Conservation (phyloP, 192 early-diverging fungal genomes). For the Radiomyces spectabilis region DNA sequence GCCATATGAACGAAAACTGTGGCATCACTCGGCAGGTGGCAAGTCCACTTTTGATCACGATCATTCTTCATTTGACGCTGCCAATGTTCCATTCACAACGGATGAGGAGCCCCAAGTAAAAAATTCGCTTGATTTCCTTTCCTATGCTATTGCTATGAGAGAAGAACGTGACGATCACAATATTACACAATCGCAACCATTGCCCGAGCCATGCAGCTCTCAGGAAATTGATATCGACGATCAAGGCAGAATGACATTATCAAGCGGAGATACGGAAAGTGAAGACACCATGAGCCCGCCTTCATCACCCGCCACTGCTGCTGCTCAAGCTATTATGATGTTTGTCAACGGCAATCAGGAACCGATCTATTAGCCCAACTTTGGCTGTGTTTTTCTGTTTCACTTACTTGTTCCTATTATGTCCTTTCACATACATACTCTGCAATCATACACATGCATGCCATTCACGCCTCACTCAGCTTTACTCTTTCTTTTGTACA, state of each 20-base stretch:
- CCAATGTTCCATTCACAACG: no score
- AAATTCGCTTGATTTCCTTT: constrained; percentile 23
- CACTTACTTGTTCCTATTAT: no score
- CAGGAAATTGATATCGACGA: background rate
- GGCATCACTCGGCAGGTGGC: no score
- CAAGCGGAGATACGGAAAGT: background rate
- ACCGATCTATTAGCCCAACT: no score
- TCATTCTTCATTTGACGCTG: background rate
- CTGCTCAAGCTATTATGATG: constrained; percentile 28
- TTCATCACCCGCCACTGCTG: constrained; percentile 18
- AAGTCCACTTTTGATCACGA: no score
- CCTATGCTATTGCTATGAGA: constrained; percentile 24
- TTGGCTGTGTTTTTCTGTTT: no score
- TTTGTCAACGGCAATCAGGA: constrained; percentile 6
- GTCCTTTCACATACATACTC: no score
- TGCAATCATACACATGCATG: no score
- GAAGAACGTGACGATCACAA: constrained; percentile 6
- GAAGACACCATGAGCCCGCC: background rate
- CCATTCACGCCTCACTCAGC: no score
- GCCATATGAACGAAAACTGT: no score
- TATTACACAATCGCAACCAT: background rate
- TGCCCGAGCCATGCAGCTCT: background rate
- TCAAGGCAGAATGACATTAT: background rate
- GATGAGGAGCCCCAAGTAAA: background rate
- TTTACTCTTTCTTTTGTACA: no score